Conservation (phyloP, 495 filamentous ascomycete genomes). For the Xylaria cubensis region DNA sequence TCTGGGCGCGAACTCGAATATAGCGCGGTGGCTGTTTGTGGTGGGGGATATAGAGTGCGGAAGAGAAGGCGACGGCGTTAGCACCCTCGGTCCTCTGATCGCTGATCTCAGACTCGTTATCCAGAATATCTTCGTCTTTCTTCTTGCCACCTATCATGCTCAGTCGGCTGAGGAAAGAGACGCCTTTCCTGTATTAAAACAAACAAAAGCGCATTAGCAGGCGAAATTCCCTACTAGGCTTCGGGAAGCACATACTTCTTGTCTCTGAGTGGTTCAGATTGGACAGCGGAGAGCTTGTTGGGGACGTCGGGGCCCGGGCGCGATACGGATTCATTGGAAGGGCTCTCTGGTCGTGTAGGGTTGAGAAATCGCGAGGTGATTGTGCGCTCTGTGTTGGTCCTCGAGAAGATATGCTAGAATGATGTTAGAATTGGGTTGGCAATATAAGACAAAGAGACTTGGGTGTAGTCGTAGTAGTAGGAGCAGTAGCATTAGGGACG, state of each 20-base stretch:
- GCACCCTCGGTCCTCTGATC: conserved; percentile 77
- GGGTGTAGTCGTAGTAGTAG: not conserved
- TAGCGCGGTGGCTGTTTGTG: conserved; percentile 91
- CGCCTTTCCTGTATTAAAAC: conserved; percentile 69
- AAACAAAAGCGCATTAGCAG: conserved; percentile 34
- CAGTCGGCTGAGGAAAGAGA: conserved; percentile 86
- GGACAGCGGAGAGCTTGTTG: conserved; percentile 35
- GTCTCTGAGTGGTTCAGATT: conserved; percentile 58
- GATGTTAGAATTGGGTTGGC: not conserved
- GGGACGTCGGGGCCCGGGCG: conserved; percentile 47
- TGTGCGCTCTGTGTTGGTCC: conserved; percentile 77
- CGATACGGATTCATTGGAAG: conserved; percentile 49
- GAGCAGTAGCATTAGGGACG: not conserved
- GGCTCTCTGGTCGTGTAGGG: conserved; percentile 58
- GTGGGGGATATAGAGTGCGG: conserved; percentile 85
- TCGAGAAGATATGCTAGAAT: conserved; percentile 74
- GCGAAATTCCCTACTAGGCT: conserved; percentile 16
- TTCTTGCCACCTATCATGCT: conserved; percentile 80
- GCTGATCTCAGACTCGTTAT: conserved; percentile 75
- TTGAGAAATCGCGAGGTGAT: conserved; percentile 71
- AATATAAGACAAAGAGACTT: not conserved
- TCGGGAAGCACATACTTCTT: conserved; percentile 65
- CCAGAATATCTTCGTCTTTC: conserved; percentile 63
- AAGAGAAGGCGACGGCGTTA: conserved; percentile 78
- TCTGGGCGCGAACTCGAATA: conserved; percentile 79